Base-by-base conservation (phyloP, 352 stramenopile species). In the Phytophthora rubi region DNA sequence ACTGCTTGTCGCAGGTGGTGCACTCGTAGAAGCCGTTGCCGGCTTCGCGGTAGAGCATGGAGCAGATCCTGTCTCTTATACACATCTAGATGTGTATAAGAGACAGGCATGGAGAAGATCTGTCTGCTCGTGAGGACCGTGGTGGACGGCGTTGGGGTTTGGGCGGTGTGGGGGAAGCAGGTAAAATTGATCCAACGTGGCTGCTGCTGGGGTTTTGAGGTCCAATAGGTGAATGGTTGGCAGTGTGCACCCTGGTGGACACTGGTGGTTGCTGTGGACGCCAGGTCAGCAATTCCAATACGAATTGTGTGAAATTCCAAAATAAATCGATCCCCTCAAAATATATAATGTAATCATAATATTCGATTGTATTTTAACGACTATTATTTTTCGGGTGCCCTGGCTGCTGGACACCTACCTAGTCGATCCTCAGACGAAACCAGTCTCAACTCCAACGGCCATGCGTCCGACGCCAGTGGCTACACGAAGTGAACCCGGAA, bases 101-200 rank as follows among this genome's bases (percentile, higher is more conserved):
- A n/a, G n/a, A n/a, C n/a, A n/a, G n/a, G 61, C 59, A 70, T 48
- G 21, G 54, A 39, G 55, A 32, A 64, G n/a, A 67, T 51, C 18
- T 67, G 68, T 16, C 35, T 59, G 61, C 21, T 65, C 18, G 30
- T 64, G 39, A 66, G 53, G 15, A 64, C 56, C 68, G 71, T 71
- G 16, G 45, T 51, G n/a, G 35, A 53, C 6, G n/a, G 53, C 15
- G 13, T 3, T 30, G 12, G 30, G 28, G 3, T 1, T 44, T 32
- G 18, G n/a, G 26, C 2, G 1, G 33, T 47, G 10, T 3, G n/a
- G 42, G 42, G 42, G 42, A 48, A 21, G 42, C 13, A 48, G 42
- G 42, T n/a, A 26, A 49, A 42, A 42, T 4, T 16, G 35, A 15
- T 42, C 35, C 15, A 0, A 42, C 15, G 35, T 10, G 35, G 35